phyloP scores from a whole-genome alignment of 306 rosid genomes.

The Pueraria montana region DNA sequence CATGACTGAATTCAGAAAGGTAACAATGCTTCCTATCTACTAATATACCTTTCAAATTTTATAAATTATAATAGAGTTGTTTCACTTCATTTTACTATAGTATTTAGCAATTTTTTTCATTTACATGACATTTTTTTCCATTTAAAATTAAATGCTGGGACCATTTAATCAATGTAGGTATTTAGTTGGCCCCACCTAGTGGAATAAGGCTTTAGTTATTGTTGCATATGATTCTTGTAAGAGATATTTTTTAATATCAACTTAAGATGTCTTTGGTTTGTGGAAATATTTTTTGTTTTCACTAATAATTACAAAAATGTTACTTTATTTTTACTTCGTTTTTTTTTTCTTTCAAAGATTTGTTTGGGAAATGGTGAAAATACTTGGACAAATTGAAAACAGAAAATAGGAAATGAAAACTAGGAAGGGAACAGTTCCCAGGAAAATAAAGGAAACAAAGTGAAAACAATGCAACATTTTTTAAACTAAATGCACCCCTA shows the following conservation, averaged over 20 bases:
- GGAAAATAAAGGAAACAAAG: background rate
- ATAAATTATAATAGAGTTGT: background rate
- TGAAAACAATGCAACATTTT: background rate
- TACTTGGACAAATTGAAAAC: background rate
- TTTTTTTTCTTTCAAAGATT: background rate
- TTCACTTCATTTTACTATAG: conserved; percentile 11
- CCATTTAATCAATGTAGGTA: background rate
- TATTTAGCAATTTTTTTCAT: background rate
- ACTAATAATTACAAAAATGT: background rate
- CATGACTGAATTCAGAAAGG: conserved; percentile 81
- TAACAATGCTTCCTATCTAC: conserved; percentile 46
- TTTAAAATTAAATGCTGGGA: background rate
- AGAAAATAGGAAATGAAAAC: conserved; percentile 1
- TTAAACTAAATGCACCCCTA: background rate
- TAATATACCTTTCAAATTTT: conserved; percentile 15
- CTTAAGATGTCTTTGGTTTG: background rate
- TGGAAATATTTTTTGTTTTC: background rate
- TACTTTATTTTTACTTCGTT: background rate
- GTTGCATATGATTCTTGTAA: too few species aligned
- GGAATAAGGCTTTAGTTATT: background rate
- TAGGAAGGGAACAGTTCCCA: too few species aligned
- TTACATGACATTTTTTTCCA: background rate
- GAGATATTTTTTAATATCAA: too few species aligned
- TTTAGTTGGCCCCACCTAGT: background rate
- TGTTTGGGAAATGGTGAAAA: background rate